phyloP scores from a whole-genome alignment of 495 filamentous ascomycete genomes.

The Aspergillus funiculosus region DNA sequence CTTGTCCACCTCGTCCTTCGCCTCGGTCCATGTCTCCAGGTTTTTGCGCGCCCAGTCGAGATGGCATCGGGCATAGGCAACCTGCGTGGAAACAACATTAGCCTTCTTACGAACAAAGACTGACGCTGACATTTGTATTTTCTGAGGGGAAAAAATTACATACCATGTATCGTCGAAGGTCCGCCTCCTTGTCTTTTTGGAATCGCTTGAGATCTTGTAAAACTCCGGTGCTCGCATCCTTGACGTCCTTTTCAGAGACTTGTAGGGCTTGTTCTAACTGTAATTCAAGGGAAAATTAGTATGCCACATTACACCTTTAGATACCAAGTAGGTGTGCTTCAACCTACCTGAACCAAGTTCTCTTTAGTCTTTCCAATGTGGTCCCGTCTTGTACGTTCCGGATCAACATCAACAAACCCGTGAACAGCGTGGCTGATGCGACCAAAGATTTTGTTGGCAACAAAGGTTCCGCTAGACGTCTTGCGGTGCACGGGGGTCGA shows the following conservation, averaged over 20 bases:
- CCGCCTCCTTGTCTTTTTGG: conserved; percentile 88
- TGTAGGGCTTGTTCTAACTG: conserved; percentile 85
- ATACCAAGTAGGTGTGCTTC: background rate
- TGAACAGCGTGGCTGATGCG: conserved; percentile 90
- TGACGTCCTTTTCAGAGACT: conserved; percentile 83
- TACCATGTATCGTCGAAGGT: conserved; percentile 94
- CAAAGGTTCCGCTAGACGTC: conserved; percentile 68
- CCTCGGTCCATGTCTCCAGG: conserved; percentile 93
- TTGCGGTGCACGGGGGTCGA: conserved; percentile 56
- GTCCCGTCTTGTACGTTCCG: conserved; percentile 84
- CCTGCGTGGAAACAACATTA: conserved; percentile 52
- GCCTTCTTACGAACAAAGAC: too few relatives aligned
- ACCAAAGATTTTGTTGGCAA: conserved; percentile 90
- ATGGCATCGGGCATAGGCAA: conserved; percentile 89
- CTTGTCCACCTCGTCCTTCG: conserved; percentile 85
- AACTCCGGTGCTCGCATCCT: conserved; percentile 79
- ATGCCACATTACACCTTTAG: conserved; percentile 11
- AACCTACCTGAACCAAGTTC: conserved; percentile 52
- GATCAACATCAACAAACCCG: conserved; percentile 92
- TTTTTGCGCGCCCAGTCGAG: conserved; percentile 99
- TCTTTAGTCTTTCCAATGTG: conserved; percentile 93
- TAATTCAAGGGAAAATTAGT: conserved; percentile 4
- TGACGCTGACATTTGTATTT: too few relatives aligned
- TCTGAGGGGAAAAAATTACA: conserved; percentile 30
- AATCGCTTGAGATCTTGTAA: conserved; percentile 86